These are phyloP conservation scores for Blastobotrys proliferans DNA, from an alignment of 1,139 yeast species.

Conservation along the genomic window DNA sequence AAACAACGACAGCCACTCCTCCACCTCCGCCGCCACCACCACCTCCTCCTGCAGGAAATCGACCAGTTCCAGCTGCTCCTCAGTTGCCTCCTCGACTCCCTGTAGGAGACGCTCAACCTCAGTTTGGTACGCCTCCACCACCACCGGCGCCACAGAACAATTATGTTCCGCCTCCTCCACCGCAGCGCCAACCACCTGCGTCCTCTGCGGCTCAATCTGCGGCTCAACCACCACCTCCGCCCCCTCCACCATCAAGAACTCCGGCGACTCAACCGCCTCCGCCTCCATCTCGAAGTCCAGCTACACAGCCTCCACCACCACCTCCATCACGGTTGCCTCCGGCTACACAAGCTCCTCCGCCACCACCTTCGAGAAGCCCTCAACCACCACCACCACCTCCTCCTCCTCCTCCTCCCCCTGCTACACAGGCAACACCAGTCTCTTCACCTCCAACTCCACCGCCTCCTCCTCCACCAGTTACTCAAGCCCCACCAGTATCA, in stretches of 20 bases:
- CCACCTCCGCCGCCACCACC: constrained; percentile 27
- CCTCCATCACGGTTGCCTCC: no score
- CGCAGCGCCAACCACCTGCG: constrained; percentile 22
- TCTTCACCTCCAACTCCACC: constrained; percentile 26
- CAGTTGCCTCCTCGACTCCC: constrained; percentile 26
- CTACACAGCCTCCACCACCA: constrained; percentile 27
- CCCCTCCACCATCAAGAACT: constrained; percentile 19
- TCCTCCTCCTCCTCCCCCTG: constrained; percentile 22
- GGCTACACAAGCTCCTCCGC: constrained; percentile 25
- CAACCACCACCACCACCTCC: constrained; percentile 23
- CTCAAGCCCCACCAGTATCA: constrained; percentile 16
- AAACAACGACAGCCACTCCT: constrained; percentile 23
- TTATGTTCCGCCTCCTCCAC: constrained; percentile 32
- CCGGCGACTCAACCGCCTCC: constrained; percentile 27
- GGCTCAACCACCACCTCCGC: constrained; percentile 20
- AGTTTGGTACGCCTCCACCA: constrained; percentile 26
- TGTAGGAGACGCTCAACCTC: constrained; percentile 29
- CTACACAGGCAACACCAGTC: constrained; percentile 20
- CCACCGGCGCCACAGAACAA: constrained; percentile 29
- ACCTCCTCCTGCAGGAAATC: constrained; percentile 33
- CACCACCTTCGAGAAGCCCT: constrained; percentile 20
- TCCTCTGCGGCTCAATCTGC: no score
- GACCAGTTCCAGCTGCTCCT: constrained; percentile 23
- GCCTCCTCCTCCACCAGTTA: constrained; percentile 19
- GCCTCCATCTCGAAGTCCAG: constrained; percentile 24